phyloP scores from a whole-genome alignment of 495 filamentous ascomycete species.

The Elasticomyces elasticus region DNA sequence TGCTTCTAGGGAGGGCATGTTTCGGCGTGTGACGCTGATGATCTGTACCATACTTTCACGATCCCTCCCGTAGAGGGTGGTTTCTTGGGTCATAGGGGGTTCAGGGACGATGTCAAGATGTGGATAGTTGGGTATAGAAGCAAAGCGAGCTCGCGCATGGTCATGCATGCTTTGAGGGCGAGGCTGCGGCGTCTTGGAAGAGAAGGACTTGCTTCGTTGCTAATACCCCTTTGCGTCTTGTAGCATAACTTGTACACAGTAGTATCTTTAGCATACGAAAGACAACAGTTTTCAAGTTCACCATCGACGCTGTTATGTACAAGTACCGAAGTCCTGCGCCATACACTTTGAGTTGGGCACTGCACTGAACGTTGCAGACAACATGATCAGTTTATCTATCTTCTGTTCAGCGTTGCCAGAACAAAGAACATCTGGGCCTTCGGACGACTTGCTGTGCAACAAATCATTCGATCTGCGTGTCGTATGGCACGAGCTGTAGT shows the following conservation, averaged over 20 bases:
- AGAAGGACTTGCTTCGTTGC: not conserved
- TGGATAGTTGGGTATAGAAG: not conserved
- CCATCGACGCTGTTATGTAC: no score
- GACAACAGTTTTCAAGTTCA: no score
- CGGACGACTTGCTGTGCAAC: no score
- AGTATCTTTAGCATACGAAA: no score
- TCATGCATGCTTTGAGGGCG: not conserved
- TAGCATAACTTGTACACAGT: not conserved
- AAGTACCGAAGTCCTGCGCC: no score
- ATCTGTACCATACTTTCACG: not conserved
- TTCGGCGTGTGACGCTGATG: not conserved
- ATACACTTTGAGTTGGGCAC: no score
- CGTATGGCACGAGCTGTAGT: no score
- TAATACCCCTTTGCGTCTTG: not conserved
- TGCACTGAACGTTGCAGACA: no score
- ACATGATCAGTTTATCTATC: no score
- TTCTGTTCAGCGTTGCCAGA: no score
- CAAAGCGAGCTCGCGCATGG: not conserved
- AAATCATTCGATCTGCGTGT: no score
- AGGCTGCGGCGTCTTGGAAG: not conserved
- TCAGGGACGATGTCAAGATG: not conserved
- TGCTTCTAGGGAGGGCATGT: conserved; percentile 59
- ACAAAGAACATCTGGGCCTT: no score
- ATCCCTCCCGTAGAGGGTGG: not conserved
- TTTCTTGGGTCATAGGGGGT: not conserved